Percentiles rank a stretch among this genome's conserved stretches.
phyloP scores from a whole-genome alignment of 352 stramenopile genomes.

The Phytopythium boreale region DNA sequence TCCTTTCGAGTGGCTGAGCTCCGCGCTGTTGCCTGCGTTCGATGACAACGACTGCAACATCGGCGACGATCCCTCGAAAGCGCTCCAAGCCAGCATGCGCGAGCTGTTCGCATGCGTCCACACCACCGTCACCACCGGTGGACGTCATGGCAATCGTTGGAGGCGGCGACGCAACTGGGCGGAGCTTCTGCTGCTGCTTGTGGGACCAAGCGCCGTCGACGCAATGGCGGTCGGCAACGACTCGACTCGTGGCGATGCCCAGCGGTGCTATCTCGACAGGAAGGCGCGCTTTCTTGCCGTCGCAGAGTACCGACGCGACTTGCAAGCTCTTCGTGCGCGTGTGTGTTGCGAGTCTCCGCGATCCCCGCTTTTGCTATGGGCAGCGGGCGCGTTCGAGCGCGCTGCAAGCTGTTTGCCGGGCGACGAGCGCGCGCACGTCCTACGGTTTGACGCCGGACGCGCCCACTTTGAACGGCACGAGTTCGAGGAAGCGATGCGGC shows the following conservation, averaged over 20 bases:
- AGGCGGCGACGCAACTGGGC: not conserved
- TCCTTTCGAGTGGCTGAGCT: not conserved
- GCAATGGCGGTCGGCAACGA: not conserved
- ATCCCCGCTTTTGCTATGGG: slow-evolving; percentile 7
- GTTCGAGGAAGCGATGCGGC: slow-evolving; percentile 21
- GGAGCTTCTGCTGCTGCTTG: slow-evolving; percentile 3
- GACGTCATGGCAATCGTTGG: not conserved
- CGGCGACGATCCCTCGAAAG: not conserved
- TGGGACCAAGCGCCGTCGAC: not conserved
- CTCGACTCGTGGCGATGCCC: not conserved
- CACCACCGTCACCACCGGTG: not conserved
- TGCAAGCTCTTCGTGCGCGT: not conserved
- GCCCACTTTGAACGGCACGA: slow-evolving; percentile 20
- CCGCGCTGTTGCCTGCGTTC: not conserved
- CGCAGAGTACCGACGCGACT: not conserved
- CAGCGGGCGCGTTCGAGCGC: not conserved
- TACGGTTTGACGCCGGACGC: slow-evolving; percentile 37
- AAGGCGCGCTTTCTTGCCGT: not conserved
- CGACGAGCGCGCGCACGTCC: slow-evolving; percentile 28
- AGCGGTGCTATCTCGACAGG: not conserved
- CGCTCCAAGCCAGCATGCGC: not conserved
- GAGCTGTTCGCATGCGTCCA: not conserved
- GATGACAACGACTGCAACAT: not conserved
- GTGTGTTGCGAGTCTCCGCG: not conserved
- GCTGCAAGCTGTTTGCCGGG: not conserved